These are phyloP conservation scores for Aspergillus ochraceoroseus DNA, from an alignment of 2,329 filamentous ascomycete species.

Conservation along the genomic window DNA sequence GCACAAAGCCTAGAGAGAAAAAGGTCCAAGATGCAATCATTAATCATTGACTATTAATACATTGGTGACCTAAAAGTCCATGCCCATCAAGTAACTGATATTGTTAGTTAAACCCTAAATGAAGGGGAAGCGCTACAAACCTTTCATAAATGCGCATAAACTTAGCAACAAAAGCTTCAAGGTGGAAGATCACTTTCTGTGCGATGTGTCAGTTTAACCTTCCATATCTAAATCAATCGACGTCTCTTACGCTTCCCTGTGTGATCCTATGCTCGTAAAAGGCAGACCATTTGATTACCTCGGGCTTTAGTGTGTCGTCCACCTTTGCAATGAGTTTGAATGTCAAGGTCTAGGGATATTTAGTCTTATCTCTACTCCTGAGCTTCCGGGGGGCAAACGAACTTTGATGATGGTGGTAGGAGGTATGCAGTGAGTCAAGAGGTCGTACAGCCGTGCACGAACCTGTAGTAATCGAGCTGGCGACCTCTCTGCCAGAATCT, in stretches of 20 bases:
- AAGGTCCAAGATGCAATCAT: slow-evolving; percentile 18
- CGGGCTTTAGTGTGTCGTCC: slow-evolving; percentile 82
- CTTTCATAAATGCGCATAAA: slow-evolving; percentile 96
- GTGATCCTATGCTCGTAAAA: slow-evolving; percentile 96
- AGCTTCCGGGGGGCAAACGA: slow-evolving; percentile 5
- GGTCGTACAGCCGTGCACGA: slow-evolving; percentile 89
- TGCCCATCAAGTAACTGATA: slow-evolving; percentile 60
- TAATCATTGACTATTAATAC: slow-evolving; percentile 24
- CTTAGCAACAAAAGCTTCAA: slow-evolving; percentile 97
- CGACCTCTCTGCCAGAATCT: slow-evolving; percentile 91
- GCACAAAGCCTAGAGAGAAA: too few species aligned
- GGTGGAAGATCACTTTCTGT: slow-evolving; percentile 89
- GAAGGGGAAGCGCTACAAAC: slow-evolving; percentile 47
- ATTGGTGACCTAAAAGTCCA: slow-evolving; percentile 55
- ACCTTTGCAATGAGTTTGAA: slow-evolving; percentile 86
- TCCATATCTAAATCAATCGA: not conserved
- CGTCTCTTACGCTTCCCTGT: slow-evolving; percentile 59
- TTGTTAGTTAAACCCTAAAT: slow-evolving; percentile 38
- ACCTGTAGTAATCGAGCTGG: slow-evolving; percentile 82
- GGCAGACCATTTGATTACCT: slow-evolving; percentile 91
- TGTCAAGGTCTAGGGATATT: slow-evolving; percentile 62
- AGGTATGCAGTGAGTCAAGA: slow-evolving; percentile 95
- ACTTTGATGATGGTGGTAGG: slow-evolving; percentile 86
- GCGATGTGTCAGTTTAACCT: slow-evolving; percentile 8
- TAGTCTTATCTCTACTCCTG: not conserved